Percentiles rank a stretch among this genome's conserved stretches.
Evolutionary conservation across 208 protist genomes (phyloP).

Genomic region (Borovskyia barvae): DNA sequence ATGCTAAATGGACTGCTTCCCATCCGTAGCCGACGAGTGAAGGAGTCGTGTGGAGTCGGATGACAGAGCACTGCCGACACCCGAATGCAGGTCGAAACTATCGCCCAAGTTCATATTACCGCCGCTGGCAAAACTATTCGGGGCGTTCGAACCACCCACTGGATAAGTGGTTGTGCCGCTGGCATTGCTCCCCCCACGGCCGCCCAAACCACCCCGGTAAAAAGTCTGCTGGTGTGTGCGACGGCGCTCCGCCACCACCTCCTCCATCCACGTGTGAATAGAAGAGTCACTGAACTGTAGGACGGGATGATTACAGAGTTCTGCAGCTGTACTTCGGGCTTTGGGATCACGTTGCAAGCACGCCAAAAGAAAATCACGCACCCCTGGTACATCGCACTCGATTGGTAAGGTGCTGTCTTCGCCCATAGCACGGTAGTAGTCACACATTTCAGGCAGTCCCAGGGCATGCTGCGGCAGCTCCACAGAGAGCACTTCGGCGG

Average conservation of each 20-base stretch:
- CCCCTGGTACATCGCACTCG: constrained; percentile 46
- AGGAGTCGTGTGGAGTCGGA: constrained; percentile 26
- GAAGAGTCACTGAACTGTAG: constrained; percentile 37
- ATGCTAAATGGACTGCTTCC: too few species aligned
- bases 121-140: neutral
- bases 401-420: constrained; percentile 43
- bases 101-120: neutral
- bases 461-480: constrained; percentile 51
- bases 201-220: constrained; percentile 8
- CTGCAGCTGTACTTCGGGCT: constrained; percentile 32
- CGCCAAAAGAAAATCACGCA: constrained; percentile 49
- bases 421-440: constrained; percentile 63
- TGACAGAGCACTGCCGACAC: constrained; percentile 14
- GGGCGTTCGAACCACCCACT: neutral
- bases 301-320: constrained; percentile 56
- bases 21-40: too few species aligned
- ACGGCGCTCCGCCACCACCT: constrained; percentile 28
- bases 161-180: neutral
- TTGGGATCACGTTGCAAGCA: constrained; percentile 68
- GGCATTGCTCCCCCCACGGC: neutral
- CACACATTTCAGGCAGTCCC: constrained; percentile 64
- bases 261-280: constrained; percentile 48
- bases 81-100: constrained; percentile 24
- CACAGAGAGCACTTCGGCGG: constrained; percentile 82
- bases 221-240: constrained; percentile 22